Evolutionary conservation across 352 stramenopile genomes (phyloP), one percentile per base, ranked within the genome.

Genomic region (Phytophthora melonis): DNA sequence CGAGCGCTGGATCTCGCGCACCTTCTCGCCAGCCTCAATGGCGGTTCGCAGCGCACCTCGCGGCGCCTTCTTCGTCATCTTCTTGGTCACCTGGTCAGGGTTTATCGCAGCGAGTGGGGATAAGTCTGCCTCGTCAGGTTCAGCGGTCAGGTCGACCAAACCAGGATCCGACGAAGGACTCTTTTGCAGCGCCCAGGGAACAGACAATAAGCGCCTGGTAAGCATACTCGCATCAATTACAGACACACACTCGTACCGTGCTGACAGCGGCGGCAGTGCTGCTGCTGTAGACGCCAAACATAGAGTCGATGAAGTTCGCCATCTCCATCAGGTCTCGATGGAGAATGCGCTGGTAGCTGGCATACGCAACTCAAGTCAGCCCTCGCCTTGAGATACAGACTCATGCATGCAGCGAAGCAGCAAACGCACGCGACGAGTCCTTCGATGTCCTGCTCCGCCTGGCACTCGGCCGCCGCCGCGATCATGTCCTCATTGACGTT

Each of bases 301-400:
- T 79, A 45, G 86, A 79, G 75, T 95, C 88, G 54, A 93, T 84
- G 60, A 93, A 95, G 56, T 89, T 80, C 30, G 88, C 84, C 88
- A 95, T 95, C 49, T 95, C 88, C 72, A 95, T 83, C 34, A 95
- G 63, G 52, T 93, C 87, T 27, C 82, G 83, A 56, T 95, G 88
- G 50, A 95, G 62, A 47, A 93, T 80, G 6, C 80, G 83, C 71
- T 95, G 88, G 63, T 93, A 93, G 2, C 84, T 93, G 50, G 6
- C 41, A 50, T n/a, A 50, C 43, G 43, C 21, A 61, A n/a, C 62
- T 58, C 63, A 59, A 61, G 65, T 79, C 27, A 77, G 18, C 34
- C 34, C 5, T 50, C 8, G 34, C 19, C 9, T 21, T 4, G 13
- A 19, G 25, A 34, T 14, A 39, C 61, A 16, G 30, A 39, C 19